phyloP scores from a whole-genome alignment of 805 yeast species.

The Saitoella complicata region DNA sequence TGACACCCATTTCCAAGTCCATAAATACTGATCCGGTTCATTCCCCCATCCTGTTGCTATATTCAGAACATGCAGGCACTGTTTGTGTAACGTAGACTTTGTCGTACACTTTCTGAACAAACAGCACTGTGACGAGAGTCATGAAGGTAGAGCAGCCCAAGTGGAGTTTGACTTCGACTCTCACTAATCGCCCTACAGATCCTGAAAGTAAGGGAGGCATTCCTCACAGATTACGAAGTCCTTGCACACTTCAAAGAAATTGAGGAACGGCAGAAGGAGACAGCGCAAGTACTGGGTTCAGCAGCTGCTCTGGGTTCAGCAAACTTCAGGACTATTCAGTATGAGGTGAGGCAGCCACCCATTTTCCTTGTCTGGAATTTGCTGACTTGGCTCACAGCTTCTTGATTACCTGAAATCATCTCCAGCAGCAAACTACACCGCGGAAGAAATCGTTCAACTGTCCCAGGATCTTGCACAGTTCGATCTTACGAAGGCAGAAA shows the following conservation, averaged over 20 bases:
- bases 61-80: no score
- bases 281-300: conserved; percentile 7
- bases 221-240: conserved; percentile 54
- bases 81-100: no score
- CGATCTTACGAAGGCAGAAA: conserved; percentile 63
- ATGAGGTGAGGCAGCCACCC: conserved; percentile 19
- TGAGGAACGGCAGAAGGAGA: conserved; percentile 20
- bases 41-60: no score
- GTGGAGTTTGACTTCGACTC: no score
- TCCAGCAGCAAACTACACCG: conserved; percentile 21
- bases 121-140: no score
- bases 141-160: no score
- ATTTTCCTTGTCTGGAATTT: conserved; percentile 12
- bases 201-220: conserved; percentile 28
- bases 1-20: no score
- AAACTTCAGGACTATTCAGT: conserved; percentile 14
- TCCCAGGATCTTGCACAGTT: conserved; percentile 30
- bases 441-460: conserved; percentile 22
- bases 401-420: conserved; percentile 25
- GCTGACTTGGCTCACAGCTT: conserved; percentile 13
- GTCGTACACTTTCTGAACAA: no score
- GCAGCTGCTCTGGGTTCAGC: conserved; percentile 15
- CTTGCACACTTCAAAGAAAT: conserved; percentile 34
- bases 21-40: no score
- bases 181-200: no score